These are phyloP conservation scores for Paramecium octaurelia DNA, from an alignment of 73 alveolate genomes.

Conservation along the genomic window DNA sequence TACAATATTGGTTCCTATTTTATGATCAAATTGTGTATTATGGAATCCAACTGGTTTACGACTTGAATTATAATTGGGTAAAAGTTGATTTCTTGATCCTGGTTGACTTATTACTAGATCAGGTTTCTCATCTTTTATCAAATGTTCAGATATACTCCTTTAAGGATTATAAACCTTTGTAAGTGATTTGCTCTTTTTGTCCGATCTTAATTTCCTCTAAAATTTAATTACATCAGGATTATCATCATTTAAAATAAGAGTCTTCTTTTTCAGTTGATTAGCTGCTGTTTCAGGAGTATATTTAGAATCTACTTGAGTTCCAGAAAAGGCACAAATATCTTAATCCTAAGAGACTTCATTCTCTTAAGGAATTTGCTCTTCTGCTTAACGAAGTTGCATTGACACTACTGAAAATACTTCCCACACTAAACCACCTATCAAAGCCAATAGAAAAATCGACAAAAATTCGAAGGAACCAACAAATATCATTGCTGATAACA, in stretches of 20 bases:
- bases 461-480: slow-evolving; percentile 29
- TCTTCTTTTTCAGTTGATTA: not conserved
- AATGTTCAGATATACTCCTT: not conserved
- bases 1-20: not conserved
- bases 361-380: not conserved
- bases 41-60: not conserved
- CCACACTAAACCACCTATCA: slow-evolving; percentile 60
- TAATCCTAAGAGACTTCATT: not conserved
- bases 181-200: not conserved
- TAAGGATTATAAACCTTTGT: not conserved
- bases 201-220: not conserved
- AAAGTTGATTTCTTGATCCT: not conserved
- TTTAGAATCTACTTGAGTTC: not conserved
- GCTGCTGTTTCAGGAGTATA: not conserved
- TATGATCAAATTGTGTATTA: not conserved
- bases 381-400: not conserved
- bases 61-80: not conserved
- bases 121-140: not conserved
- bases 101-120: not conserved
- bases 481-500: slow-evolving; percentile 2
- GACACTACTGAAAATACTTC: slow-evolving; percentile 53
- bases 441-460: slow-evolving; percentile 33
- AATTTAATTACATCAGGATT: slow-evolving; percentile 4
- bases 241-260: slow-evolving; percentile 26
- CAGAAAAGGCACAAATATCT: not conserved